Conservation (phyloP, 1,284 basidiomycete genomes). For the Leccinum fallax region DNA sequence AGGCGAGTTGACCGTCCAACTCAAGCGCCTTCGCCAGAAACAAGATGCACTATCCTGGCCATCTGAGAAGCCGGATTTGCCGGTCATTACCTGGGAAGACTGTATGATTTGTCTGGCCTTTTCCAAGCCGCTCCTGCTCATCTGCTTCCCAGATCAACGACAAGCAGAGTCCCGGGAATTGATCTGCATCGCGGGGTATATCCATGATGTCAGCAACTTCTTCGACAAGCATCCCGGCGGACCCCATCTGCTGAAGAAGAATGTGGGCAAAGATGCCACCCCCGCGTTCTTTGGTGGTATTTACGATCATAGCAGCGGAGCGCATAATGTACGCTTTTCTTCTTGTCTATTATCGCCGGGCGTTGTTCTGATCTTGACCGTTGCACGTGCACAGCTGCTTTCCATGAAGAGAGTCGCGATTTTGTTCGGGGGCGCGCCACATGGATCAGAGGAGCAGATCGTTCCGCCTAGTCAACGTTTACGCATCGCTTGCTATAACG, state of each 20-base stretch:
- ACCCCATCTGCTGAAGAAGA: slow-evolving; percentile 64
- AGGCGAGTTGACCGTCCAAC: slow-evolving; percentile 87
- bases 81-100: slow-evolving; percentile 82
- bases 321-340: too few species aligned
- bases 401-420: slow-evolving; percentile 89
- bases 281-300: too few species aligned
- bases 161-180: slow-evolving; percentile 75
- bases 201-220: slow-evolving; percentile 82
- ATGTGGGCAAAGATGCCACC: slow-evolving; percentile 47
- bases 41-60: slow-evolving; percentile 80
- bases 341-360: too few species aligned
- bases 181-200: slow-evolving; percentile 82
- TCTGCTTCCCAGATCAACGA: slow-evolving; percentile 56
- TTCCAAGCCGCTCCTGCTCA: not conserved
- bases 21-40: slow-evolving; percentile 74
- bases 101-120: slow-evolving; percentile 45
- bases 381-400: slow-evolving; percentile 34
- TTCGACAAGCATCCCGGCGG: slow-evolving; percentile 84
- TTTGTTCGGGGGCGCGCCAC: slow-evolving; percentile 69
- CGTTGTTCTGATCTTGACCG: too few species aligned
- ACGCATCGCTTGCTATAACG: slow-evolving; percentile 54
- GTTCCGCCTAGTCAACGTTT: slow-evolving; percentile 66
- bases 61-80: slow-evolving; percentile 68
- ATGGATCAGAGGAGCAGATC: slow-evolving; percentile 55
- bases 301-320: too few species aligned